Conservation (phyloP, 257 asterid species). For the Nicotiana noctiflora region DNA sequence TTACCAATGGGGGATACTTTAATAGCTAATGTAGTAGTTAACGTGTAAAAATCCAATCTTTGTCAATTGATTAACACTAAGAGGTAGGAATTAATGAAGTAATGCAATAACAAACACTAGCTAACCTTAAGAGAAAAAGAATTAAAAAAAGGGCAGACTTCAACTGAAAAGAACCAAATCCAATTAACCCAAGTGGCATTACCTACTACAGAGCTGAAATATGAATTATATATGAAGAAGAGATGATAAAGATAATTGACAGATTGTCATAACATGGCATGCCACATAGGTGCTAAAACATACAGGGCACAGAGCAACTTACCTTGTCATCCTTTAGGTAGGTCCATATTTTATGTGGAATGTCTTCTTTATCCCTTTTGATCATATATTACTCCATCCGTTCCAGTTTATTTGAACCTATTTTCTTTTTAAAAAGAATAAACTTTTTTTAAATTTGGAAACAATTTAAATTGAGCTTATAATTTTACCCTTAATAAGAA, state of each 20-base stretch:
- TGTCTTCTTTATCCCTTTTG: background rate
- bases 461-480: too few species aligned
- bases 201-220: slow-evolving; percentile 19
- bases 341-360: background rate
- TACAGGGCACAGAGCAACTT: background rate
- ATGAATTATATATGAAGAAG: slow-evolving; percentile 1
- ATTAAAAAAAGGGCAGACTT: background rate
- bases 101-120: background rate
- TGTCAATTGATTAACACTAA: background rate
- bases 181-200: slow-evolving; percentile 2
- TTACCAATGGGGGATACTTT: background rate
- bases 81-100: background rate
- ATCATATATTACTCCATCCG: too few species aligned
- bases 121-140: background rate
- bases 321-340: background rate
- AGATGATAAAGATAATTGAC: slow-evolving; percentile 21
- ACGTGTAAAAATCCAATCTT: background rate
- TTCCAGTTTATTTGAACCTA: too few species aligned
- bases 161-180: background rate
- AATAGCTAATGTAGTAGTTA: background rate
- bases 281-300: background rate
- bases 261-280: slow-evolving; percentile 35
- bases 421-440: too few species aligned
- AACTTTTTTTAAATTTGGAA: too few species aligned
- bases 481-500: too few species aligned